These are phyloP conservation scores for Colletotrichum tropicicola DNA, from an alignment of 2,329 filamentous ascomycete species.

Conservation along the genomic window DNA sequence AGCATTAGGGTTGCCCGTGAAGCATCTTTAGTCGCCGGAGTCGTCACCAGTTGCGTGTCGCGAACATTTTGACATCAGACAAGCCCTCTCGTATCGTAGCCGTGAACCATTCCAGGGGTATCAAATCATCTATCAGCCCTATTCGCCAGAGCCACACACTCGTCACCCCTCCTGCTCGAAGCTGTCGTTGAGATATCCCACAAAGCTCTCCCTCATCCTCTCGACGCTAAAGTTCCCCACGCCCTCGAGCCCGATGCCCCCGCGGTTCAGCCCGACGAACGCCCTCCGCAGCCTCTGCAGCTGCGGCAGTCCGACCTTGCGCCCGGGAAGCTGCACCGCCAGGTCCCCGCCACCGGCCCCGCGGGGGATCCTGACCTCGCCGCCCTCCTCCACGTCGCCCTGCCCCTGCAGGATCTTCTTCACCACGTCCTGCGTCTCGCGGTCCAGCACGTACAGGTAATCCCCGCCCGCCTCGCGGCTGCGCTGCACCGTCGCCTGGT, in stretches of 20 bases:
- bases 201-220: conserved; percentile 70
- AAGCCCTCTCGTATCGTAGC: not conserved
- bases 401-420: conserved; percentile 75
- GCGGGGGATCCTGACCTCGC: conserved; percentile 61
- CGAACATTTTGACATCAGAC: not conserved
- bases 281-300: conserved; percentile 81
- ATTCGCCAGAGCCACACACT: not conserved
- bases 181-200: conserved; percentile 72
- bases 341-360: conserved; percentile 47
- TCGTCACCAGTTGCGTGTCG: too few species aligned
- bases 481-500: conserved; percentile 76
- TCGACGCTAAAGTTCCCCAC: conserved; percentile 62
- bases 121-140: not conserved
- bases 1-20: too few species aligned
- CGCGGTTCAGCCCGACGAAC: conserved; percentile 80
- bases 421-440: conserved; percentile 80
- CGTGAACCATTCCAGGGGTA: conserved; percentile 1
- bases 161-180: conserved; percentile 66
- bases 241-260: conserved; percentile 67
- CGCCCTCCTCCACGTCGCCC: conserved; percentile 68
- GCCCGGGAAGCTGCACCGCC: conserved; percentile 71
- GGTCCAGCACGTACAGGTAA: conserved; percentile 83
- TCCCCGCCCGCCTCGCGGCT: conserved; percentile 72
- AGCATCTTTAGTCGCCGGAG: too few species aligned
- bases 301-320: conserved; percentile 75